Base-by-base conservation (phyloP, 2,329 filamentous ascomycete species). In the Claviceps paspali region DNA sequence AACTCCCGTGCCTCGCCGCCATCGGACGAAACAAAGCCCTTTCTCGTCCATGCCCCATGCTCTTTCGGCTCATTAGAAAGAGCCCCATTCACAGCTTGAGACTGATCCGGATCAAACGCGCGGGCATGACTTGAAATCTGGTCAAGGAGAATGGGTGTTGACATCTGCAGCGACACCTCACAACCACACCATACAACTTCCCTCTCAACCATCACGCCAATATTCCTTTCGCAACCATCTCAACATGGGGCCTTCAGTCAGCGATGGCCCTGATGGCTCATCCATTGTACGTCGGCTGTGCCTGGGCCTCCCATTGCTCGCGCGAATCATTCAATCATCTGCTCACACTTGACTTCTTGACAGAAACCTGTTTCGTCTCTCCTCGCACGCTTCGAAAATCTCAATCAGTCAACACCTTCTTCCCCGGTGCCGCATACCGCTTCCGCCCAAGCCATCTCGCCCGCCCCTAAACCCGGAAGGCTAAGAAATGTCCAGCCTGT, bases 311-410 rank as follows among this genome's bases (percentile, higher is more conserved):
- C 9, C 3, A 21, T 24, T 7, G 31, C 18, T 9, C 17, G 4
- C 28, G 28, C 11, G 15, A 6, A 14, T 10, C 19, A 24, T n/a
- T 14, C n/a, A 14, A 9, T 10, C 18, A 6, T 21, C 8, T 29
- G 30, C 27, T 33, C 14, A 40, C 17, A 9, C 8, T 28, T 18
- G 15, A n/a, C 9, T 2, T 27, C 35, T 17, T 29, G 29, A 6
- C 44, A 85, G 80, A 83, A 78, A 63, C 82, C 84, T 19, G 82
- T 91, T 35, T 91, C 83, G 36, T 87, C 82, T 36, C 65, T 91
- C 42, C 72, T 79, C 43, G 83, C 81, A 44, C 78, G 82, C 49
- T 91, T 88, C 55, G 83, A 91, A 64, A 84, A 79, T 52, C 76
- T 88, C 47, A 52, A 50, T 43, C 50, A 47, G 38, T 41, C 44